Percentiles rank a stretch among this genome's conserved stretches.
Conservation (phyloP, 169 alveolate genomes). For the Plasmodium sp. region DNA sequence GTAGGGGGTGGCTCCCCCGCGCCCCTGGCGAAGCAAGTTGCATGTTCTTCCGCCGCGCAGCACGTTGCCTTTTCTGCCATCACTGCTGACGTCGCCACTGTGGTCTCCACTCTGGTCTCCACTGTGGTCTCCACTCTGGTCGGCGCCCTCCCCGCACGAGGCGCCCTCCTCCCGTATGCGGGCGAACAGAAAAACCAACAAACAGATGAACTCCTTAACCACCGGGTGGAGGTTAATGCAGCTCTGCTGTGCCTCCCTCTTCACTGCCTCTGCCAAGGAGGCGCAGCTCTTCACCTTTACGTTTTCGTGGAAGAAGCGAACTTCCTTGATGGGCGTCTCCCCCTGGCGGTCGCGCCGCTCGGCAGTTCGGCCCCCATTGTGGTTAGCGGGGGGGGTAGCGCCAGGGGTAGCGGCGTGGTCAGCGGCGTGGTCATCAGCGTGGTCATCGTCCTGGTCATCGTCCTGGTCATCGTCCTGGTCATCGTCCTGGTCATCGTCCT, state of each 20-base stretch:
- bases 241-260: not conserved
- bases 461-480: not conserved
- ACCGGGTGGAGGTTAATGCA: slow-evolving; percentile 21
- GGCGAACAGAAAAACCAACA: slow-evolving; percentile 19
- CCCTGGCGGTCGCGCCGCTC: not conserved
- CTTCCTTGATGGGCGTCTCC: not conserved
- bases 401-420: not conserved
- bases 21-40: not conserved
- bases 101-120: not conserved
- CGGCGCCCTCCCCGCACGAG: not conserved
- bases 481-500: no score
- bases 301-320: not conserved
- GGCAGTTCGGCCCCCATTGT: not conserved
- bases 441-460: no score
- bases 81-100: not conserved
- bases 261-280: slow-evolving; percentile 10
- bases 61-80: not conserved
- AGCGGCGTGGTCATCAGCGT: not conserved
- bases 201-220: slow-evolving; percentile 30
- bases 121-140: not conserved
- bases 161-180: slow-evolving; percentile 11
- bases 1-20: not conserved
- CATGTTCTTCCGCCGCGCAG: not conserved
- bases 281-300: not conserved
- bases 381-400: not conserved